These are phyloP conservation scores for Wickerhamomyces ciferrii DNA, from an alignment of 805 yeast species.

Conservation along the genomic window DNA sequence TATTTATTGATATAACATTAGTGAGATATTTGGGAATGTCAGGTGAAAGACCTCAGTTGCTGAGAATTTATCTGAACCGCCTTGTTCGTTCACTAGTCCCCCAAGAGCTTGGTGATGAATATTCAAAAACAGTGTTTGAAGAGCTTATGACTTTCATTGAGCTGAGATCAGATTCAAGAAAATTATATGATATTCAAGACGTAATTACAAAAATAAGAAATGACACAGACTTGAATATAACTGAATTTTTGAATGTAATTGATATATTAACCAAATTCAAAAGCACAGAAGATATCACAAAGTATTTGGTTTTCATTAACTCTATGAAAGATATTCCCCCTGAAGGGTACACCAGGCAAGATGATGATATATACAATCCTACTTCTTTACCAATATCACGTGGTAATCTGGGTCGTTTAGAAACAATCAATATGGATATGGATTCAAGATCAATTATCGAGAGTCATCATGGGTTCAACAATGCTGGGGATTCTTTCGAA, in stretches of 20 bases:
- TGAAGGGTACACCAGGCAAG: background rate
- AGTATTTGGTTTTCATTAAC: constrained; percentile 30
- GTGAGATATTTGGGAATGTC: too few relatives aligned
- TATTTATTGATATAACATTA: too few relatives aligned
- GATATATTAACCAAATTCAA: constrained; percentile 5
- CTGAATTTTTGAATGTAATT: background rate
- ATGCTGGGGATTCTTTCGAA: constrained; percentile 34
- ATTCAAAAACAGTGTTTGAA: constrained; percentile 9
- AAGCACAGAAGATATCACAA: constrained; percentile 13
- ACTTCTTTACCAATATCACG: background rate
- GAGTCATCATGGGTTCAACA: constrained; percentile 5
- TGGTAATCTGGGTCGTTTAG: background rate
- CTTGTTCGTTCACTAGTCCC: constrained; percentile 14
- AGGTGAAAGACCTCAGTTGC: constrained; percentile 3
- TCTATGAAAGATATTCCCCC: constrained; percentile 9
- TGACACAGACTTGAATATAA: too few relatives aligned
- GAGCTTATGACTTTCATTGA: constrained; percentile 17
- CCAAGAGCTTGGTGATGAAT: constrained; percentile 4
- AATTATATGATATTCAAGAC: background rate
- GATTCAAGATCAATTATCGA: constrained; percentile 7
- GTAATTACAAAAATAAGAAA: too few relatives aligned
- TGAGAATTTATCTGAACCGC: constrained; percentile 12
- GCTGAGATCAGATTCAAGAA: background rate
- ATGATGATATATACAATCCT: background rate
- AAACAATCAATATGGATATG: background rate